Evolutionary conservation across 352 stramenopile genomes (phyloP), one percentile per base, ranked within the genome.

Genomic region (Phytophthora uliginosa): DNA sequence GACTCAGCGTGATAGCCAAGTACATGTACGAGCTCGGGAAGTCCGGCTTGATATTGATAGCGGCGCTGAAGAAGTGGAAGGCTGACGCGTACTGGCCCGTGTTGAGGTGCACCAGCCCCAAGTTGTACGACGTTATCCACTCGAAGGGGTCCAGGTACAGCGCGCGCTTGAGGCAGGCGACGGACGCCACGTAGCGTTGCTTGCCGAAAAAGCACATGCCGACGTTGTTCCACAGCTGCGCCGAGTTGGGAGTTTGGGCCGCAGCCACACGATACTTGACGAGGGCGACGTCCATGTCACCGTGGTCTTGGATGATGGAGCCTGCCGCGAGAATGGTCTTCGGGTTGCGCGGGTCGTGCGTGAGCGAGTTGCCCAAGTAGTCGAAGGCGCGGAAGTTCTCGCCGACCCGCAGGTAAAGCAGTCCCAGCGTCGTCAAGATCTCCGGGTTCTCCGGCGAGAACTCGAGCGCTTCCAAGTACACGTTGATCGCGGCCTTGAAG

Each of bases 161-260:
- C 18, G 95, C 95, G 3, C 92, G 84, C 78, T 98, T 98, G 15
- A 99, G 83, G 38, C 93, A 98, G 38, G 95, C 86, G 7, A 98
- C 86, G 0, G 93, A 94, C 69, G 91, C 80, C 45, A 94, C 90
- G 69, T 83, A 95, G 9, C 84, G 88, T 71, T 95, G 86, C 77
- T 98, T 98, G 34, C 93, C 93, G 71, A 98, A 98, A 71, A 99
- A 98, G 70, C 94, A 98, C 95, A 99, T 98, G 56, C 94, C 95
- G 50, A 99, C 91, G 74, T 98, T 98, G 82, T 99, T 98, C 95
- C 95, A 99, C 15, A 99, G 80, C 74, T 98, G 91, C 2, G 95
- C 89, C 62, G 88, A 97, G 78, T 98, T 97, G 17, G 95, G 94
- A 18, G 89, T 98, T 71, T 97, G 89, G 26, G 94, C 90, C 4